phyloP scores from a whole-genome alignment of 495 filamentous ascomycete genomes.

The Rusavskia elegans region DNA sequence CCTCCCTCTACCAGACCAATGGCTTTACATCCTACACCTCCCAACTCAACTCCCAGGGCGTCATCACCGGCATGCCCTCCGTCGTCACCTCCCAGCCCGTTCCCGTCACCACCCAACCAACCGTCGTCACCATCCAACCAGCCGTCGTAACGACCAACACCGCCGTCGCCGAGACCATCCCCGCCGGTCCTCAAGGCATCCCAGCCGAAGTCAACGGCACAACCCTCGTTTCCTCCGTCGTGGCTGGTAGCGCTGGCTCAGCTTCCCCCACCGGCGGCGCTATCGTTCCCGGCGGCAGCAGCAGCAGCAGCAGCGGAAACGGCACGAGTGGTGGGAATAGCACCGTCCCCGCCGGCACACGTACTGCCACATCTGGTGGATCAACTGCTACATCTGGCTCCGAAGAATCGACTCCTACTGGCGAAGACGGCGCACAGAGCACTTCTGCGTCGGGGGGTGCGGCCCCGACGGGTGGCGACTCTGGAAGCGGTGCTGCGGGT shows the following conservation, averaged over 20 bases:
- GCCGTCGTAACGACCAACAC: slow-evolving; percentile 14
- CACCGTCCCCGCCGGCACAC: neutral
- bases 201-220: slow-evolving; percentile 14
- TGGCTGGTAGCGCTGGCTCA: neutral
- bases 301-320: slow-evolving; percentile 10
- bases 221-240: slow-evolving; percentile 11
- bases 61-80: slow-evolving; percentile 34
- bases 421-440: slow-evolving; percentile 24
- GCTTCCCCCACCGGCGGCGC: neutral
- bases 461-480: slow-evolving; percentile 2
- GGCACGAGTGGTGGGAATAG: neutral
- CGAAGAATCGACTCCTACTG: slow-evolving; percentile 16
- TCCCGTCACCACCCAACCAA: slow-evolving; percentile 25
- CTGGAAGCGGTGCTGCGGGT: slow-evolving; percentile 2
- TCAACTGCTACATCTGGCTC: neutral
- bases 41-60: slow-evolving; percentile 35
- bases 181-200: slow-evolving; percentile 6
- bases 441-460: slow-evolving; percentile 6
- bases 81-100: slow-evolving; percentile 21
- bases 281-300: slow-evolving; percentile 2
- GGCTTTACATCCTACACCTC: neutral
- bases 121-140: slow-evolving; percentile 19
- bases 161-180: slow-evolving; percentile 5
- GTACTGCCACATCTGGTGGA: neutral
- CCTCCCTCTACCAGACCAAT: neutral